A percentile compares a stretch with the other conserved stretches of the same genome.
Conservation (phyloP, 2,329 filamentous ascomycete species). For the Colletotrichum liaoningense region DNA sequence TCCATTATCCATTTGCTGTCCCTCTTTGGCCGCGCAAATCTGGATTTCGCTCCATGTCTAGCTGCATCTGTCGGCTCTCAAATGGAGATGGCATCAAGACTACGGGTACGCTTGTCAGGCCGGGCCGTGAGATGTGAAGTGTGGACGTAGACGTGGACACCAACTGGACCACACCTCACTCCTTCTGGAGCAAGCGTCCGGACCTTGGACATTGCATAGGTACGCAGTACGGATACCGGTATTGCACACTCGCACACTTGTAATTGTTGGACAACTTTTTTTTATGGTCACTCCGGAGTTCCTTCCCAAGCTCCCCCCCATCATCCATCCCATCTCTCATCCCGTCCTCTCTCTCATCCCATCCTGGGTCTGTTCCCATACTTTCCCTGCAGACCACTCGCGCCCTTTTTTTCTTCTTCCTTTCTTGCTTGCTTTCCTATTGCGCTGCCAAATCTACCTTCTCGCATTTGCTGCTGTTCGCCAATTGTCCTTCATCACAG, state of each 20-base stretch:
- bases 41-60: neutral
- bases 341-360: neutral
- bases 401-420: neutral
- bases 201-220: neutral
- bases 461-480: neutral
- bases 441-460: neutral
- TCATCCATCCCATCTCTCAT: constrained; percentile 2
- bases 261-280: neutral
- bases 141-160: neutral
- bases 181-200: neutral
- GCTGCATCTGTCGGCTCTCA: neutral
- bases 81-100: neutral
- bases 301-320: neutral
- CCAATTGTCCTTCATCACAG: neutral
- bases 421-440: neutral
- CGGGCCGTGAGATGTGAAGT: neutral
- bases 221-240: neutral
- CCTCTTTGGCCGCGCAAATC: neutral
- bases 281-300: neutral
- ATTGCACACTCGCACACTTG: neutral
- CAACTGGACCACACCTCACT: neutral
- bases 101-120: constrained; percentile 10
- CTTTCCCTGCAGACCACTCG: neutral
- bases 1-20: neutral
- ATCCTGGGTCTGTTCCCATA: neutral